These are phyloP conservation scores for Peniophora sp. DNA, from an alignment of 1,284 basidiomycete genomes.

Conservation along the genomic window DNA sequence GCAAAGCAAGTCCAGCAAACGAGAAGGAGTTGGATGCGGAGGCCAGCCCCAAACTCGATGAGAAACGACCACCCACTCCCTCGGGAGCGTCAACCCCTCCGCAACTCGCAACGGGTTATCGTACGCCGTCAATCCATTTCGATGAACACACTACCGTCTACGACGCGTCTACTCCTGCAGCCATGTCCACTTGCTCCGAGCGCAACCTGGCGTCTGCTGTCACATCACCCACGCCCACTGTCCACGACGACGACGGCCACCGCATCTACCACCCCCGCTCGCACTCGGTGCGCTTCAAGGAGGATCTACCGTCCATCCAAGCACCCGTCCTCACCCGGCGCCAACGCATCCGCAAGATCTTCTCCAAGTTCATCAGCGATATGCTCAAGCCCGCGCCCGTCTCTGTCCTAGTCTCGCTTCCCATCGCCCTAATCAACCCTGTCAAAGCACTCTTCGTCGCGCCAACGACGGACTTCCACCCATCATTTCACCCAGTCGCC, in stretches of 20 bases:
- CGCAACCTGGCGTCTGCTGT: slow-evolving; percentile 14
- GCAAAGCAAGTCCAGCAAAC: neutral
- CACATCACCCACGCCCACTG: slow-evolving; percentile 12
- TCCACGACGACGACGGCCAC: neutral
- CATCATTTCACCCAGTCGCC: slow-evolving; percentile 47
- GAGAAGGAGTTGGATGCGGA: neutral
- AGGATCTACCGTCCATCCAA: neutral
- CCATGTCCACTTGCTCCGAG: slow-evolving; percentile 12
- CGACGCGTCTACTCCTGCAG: slow-evolving; percentile 14
- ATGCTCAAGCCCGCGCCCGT: slow-evolving; percentile 49
- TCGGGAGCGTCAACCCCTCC: neutral
- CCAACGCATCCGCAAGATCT: slow-evolving; percentile 10
- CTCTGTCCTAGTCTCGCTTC: slow-evolving; percentile 57
- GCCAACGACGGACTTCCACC: slow-evolving; percentile 42
- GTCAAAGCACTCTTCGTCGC: slow-evolving; percentile 68
- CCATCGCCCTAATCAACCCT: slow-evolving; percentile 55
- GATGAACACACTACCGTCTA: slow-evolving; percentile 19
- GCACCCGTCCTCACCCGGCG: slow-evolving; percentile 5
- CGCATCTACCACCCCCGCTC: neutral
- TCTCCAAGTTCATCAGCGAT: slow-evolving; percentile 29
- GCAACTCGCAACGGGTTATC: neutral
- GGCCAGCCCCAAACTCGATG: neutral
- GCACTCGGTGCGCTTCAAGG: neutral
- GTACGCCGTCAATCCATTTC: slow-evolving; percentile 14
- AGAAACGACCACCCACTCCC: neutral